Conservation (phyloP, 352 stramenopile genomes). For the Phytophthora multivora region DNA sequence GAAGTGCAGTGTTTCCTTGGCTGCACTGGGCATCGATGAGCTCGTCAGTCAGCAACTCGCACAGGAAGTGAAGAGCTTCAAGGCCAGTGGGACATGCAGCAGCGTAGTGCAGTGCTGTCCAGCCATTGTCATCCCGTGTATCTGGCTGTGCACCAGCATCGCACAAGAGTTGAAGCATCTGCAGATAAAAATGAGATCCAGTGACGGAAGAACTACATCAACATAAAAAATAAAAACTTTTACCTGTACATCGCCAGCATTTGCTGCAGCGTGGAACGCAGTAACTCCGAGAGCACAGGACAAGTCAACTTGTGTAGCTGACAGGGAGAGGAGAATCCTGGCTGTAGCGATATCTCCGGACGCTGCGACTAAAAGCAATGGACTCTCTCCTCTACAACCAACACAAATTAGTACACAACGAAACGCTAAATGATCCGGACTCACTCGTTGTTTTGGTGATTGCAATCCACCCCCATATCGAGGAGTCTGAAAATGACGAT, state of each 20-base stretch:
- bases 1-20: slow-evolving; percentile 67
- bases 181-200: background rate
- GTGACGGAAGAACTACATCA: no score
- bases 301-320: slow-evolving; percentile 47
- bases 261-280: slow-evolving; percentile 62
- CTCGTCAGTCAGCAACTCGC: slow-evolving; percentile 45
- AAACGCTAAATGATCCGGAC: slow-evolving; percentile 3
- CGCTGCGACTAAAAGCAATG: slow-evolving; percentile 58
- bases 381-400: slow-evolving; percentile 45
- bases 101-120: slow-evolving; percentile 69
- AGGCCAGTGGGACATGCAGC: slow-evolving; percentile 45
- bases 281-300: slow-evolving; percentile 50
- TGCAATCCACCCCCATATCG: slow-evolving; percentile 44
- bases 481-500: slow-evolving; percentile 39
- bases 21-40: slow-evolving; percentile 52
- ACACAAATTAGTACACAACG: background rate
- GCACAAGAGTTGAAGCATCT: slow-evolving; percentile 61
- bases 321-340: slow-evolving; percentile 6
- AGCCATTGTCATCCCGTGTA: slow-evolving; percentile 57
- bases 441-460: slow-evolving; percentile 62
- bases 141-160: slow-evolving; percentile 39
- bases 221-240: background rate
- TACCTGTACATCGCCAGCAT: slow-evolving; percentile 55
- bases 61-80: slow-evolving; percentile 59
- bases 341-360: slow-evolving; percentile 44